Evolutionary conservation across 805 yeast genomes (phyloP).

Genomic region (Lipomyces oligophaga): DNA sequence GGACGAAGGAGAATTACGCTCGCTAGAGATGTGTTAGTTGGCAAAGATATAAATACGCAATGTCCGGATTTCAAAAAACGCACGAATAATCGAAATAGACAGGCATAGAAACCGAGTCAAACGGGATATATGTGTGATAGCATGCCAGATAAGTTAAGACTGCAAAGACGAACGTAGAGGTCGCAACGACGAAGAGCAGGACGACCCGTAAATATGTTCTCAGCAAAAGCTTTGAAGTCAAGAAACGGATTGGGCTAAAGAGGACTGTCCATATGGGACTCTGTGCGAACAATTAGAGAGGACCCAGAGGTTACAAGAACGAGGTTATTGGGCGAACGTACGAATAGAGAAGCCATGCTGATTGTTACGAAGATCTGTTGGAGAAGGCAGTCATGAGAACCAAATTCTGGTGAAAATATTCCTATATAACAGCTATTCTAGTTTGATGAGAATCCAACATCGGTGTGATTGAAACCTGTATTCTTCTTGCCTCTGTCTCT

Average conservation of each 20-base stretch:
- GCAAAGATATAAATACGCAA: background rate
- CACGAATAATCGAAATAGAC: constrained; percentile 20
- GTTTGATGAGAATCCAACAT: too few relatives aligned
- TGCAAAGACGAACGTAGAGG: constrained; percentile 7
- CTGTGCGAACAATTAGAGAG: too few relatives aligned
- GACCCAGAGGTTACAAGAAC: too few relatives aligned
- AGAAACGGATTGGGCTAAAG: constrained; percentile 2
- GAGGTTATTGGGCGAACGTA: too few relatives aligned
- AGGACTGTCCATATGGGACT: constrained; percentile 1
- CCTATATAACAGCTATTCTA: too few relatives aligned
- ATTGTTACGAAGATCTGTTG: too few relatives aligned
- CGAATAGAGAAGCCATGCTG: too few relatives aligned
- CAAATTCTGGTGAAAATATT: too few relatives aligned
- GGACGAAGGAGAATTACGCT: constrained; percentile 3
- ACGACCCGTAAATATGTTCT: constrained; percentile 16
- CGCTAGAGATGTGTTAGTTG: background rate
- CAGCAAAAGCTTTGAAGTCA: constrained; percentile 17
- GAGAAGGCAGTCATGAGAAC: too few relatives aligned
- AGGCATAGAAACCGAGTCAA: constrained; percentile 18
- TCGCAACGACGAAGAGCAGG: constrained; percentile 7
- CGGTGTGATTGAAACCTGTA: too few relatives aligned
- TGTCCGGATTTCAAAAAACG: background rate
- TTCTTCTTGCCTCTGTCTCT: too few relatives aligned
- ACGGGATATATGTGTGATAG: constrained; percentile 22
- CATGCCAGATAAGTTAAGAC: constrained; percentile 16